These are phyloP conservation scores for Pythium myriotylum DNA, from an alignment of 352 stramenopile species.

Conservation along the genomic window DNA sequence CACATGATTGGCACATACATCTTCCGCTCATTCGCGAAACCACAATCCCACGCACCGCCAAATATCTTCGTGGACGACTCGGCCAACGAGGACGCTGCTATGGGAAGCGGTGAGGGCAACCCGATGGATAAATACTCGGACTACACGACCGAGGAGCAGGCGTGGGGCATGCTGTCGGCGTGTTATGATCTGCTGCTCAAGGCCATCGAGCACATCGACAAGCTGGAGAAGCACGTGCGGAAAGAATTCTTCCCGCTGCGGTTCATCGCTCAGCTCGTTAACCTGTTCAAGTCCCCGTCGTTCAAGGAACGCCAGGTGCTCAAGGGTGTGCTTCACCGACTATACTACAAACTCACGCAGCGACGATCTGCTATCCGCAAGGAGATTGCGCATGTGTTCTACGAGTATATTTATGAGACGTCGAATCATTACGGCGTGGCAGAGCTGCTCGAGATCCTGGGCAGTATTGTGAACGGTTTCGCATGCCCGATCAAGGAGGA, in stretches of 20 bases:
- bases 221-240: slow-evolving; percentile 85
- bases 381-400: slow-evolving; percentile 88
- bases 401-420: slow-evolving; percentile 93
- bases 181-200: slow-evolving; percentile 85
- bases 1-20: slow-evolving; percentile 83
- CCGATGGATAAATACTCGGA: slow-evolving; percentile 86
- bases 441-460: slow-evolving; percentile 86
- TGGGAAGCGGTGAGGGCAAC: slow-evolving; percentile 46
- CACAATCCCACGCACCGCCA: slow-evolving; percentile 52
- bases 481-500: slow-evolving; percentile 89
- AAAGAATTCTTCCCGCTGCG: slow-evolving; percentile 86
- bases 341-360: slow-evolving; percentile 92
- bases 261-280: slow-evolving; percentile 82
- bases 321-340: slow-evolving; percentile 82
- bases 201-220: slow-evolving; percentile 88
- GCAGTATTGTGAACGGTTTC: slow-evolving; percentile 90
- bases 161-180: slow-evolving; percentile 78
- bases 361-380: slow-evolving; percentile 85
- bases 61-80: slow-evolving; percentile 88
- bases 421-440: slow-evolving; percentile 88
- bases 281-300: slow-evolving; percentile 86
- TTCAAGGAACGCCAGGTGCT: slow-evolving; percentile 87
- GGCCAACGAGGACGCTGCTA: slow-evolving; percentile 47
- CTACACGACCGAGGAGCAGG: slow-evolving; percentile 81
- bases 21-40: slow-evolving; percentile 71